phyloP scores from a whole-genome alignment of 1,139 yeast genomes.

The Suhomyces maxii region DNA sequence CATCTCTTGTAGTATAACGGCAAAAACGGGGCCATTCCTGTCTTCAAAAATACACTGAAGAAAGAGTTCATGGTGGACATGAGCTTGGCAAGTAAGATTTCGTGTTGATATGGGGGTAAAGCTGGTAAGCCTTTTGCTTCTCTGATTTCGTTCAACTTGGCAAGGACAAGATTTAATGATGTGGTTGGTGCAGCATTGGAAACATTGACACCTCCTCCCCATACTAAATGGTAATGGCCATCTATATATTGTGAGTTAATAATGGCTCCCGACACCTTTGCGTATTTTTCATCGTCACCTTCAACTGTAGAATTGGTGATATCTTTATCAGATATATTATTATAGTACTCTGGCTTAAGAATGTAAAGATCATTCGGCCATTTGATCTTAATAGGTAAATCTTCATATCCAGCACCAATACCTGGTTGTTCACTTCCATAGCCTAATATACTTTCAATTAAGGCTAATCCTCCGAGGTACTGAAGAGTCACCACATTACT shows the following conservation, averaged over 20 bases:
- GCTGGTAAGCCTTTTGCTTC: constrained; percentile 34
- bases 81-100: constrained; percentile 67
- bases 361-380: constrained; percentile 98
- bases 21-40: constrained; percentile 71
- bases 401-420: constrained; percentile 57
- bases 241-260: constrained; percentile 73
- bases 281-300: constrained; percentile 52
- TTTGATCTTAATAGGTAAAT: constrained; percentile 77
- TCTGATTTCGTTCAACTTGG: constrained; percentile 56
- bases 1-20: constrained; percentile 78
- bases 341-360: constrained; percentile 59
- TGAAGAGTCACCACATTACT: constrained; percentile 73
- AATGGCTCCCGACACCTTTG: constrained; percentile 81
- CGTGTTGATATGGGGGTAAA: constrained; percentile 58
- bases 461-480: constrained; percentile 80
- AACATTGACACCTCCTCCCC: constrained; percentile 88
- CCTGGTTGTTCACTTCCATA: constrained; percentile 52
- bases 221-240: constrained; percentile 59
- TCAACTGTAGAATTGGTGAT: constrained; percentile 36
- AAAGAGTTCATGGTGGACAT: constrained; percentile 65
- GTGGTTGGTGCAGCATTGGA: constrained; percentile 90
- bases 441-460: constrained; percentile 70
- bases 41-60: constrained; percentile 54
- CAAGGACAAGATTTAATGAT: constrained; percentile 71
- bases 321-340: constrained; percentile 28